Evolutionary conservation across 306 rosid species (phyloP), one percentile per base, ranked within the genome.

Genomic region (Sophora flavescens): DNA sequence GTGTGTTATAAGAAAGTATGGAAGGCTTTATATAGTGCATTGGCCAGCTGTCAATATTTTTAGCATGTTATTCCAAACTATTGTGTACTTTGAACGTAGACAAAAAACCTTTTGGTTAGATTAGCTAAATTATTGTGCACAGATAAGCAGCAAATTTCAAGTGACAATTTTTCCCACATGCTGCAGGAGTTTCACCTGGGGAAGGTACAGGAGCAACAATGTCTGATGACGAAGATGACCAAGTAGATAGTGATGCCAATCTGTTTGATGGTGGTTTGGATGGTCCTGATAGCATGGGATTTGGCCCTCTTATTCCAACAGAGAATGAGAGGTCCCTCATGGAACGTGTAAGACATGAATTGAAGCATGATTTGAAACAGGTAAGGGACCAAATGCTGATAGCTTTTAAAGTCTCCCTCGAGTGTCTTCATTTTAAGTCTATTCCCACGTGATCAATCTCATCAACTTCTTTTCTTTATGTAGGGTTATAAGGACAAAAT

Each of bases 161-260:
- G 67, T 30, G 75, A 45, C 60, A 42, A 48, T 56, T 65, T 26
- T 77, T 50, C 0, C 0, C 36, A 39, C 72, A 66, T 62, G 81
- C 32, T 81, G 78, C 56, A 95, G 99, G 99, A 69, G 91, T 95
- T 69, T 92, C 99, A 8, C 97, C 98, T 0, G 97, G 99, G 22
- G 99, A 95, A 84, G 99, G 99, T 11, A 92, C 99, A 0, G 97
- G 99, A 42, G 99, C 98, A 74, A 95, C 99, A 15, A 95, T 95
- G 99, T 95, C 99, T 1, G 99, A 95, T 68, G 98, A 92, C 1
- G 99, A 95, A 5, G 99, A 95, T 8, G 97, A 95, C 13, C 97
- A 92, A 70, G 88, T 91, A 5, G 97, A 92, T 36, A 89, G 97
- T 33, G 98, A 92, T 80, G 88, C 82, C 60, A 92, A 89, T 85